Conservation (phyloP, 73 alveolate species). For the Stentor roeselii region DNA sequence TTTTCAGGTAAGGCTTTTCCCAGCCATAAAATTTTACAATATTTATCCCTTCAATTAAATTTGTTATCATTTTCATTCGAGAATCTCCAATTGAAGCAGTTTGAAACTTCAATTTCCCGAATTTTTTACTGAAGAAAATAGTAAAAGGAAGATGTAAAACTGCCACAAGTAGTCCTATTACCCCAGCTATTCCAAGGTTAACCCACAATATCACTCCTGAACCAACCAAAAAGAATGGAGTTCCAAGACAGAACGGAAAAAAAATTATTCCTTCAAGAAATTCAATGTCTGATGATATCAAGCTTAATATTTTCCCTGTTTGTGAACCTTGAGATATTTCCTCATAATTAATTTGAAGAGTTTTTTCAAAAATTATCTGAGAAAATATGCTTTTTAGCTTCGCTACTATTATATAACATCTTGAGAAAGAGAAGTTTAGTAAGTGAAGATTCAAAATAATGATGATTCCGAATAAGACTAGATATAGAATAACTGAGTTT, state of each 20-base stretch:
- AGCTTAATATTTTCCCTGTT: neutral
- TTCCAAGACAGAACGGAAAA: neutral
- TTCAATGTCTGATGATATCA: constrained; percentile 12
- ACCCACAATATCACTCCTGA: neutral
- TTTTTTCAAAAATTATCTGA: too few species aligned
- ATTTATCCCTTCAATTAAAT: constrained; percentile 42
- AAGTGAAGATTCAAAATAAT: too few species aligned
- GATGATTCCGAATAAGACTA: too few species aligned
- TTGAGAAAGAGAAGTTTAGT: too few species aligned
- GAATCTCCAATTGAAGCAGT: constrained; percentile 6
- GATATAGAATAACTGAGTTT: too few species aligned
- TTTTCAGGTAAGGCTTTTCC: constrained; percentile 39
- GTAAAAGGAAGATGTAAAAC: neutral
- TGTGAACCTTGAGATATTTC: neutral
- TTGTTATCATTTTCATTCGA: constrained; percentile 35
- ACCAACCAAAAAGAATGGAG: neutral
- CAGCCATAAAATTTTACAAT: constrained; percentile 45
- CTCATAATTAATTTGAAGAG: neutral
- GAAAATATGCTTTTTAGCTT: too few species aligned
- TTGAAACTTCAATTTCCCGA: neutral
- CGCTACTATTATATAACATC: too few species aligned
- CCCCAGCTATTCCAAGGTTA: neutral
- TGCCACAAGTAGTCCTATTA: neutral
- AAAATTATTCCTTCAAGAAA: neutral
- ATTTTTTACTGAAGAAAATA: neutral